phyloP scores from a whole-genome alignment of 2,329 filamentous ascomycete species.

The Penicillium freii region DNA sequence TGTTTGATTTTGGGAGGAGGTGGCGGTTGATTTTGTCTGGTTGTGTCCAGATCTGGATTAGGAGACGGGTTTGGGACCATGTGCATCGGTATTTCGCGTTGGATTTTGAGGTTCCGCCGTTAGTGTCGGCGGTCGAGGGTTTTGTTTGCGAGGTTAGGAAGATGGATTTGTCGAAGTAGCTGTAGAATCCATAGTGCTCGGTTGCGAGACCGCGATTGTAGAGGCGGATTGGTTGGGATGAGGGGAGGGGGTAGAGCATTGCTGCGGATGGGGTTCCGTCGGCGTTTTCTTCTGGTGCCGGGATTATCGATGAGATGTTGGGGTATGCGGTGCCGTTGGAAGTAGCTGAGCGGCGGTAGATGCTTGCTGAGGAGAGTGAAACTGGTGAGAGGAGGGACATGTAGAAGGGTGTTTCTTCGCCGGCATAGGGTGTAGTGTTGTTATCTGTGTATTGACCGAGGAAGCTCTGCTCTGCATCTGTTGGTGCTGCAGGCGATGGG shows the following conservation, averaged over 20 bases:
- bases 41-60: slow-evolving; percentile 63
- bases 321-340: slow-evolving; percentile 33
- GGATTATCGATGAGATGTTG: slow-evolving; percentile 57
- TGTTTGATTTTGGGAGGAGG: slow-evolving; percentile 21
- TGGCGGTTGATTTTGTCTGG: slow-evolving; percentile 33
- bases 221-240: slow-evolving; percentile 73
- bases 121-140: slow-evolving; percentile 44
- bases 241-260: slow-evolving; percentile 66
- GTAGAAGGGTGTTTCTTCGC: slow-evolving; percentile 86
- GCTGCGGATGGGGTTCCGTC: slow-evolving; percentile 74
- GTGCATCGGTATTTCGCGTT: slow-evolving; percentile 54
- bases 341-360: slow-evolving; percentile 36
- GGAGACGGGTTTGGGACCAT: slow-evolving; percentile 60
- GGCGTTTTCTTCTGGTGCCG: slow-evolving; percentile 59
- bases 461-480: slow-evolving; percentile 70
- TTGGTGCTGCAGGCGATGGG: slow-evolving; percentile 49
- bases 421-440: slow-evolving; percentile 68
- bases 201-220: slow-evolving; percentile 76
- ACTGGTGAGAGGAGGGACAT: slow-evolving; percentile 63
- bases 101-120: slow-evolving; percentile 51
- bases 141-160: slow-evolving; percentile 63
- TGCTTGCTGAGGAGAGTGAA: slow-evolving; percentile 40
- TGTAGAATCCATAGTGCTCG: slow-evolving; percentile 94
- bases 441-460: slow-evolving; percentile 82
- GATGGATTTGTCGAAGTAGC: slow-evolving; percentile 82